phyloP scores from a whole-genome alignment of 2,329 filamentous ascomycete genomes.

The Waltergamsia citrina region DNA sequence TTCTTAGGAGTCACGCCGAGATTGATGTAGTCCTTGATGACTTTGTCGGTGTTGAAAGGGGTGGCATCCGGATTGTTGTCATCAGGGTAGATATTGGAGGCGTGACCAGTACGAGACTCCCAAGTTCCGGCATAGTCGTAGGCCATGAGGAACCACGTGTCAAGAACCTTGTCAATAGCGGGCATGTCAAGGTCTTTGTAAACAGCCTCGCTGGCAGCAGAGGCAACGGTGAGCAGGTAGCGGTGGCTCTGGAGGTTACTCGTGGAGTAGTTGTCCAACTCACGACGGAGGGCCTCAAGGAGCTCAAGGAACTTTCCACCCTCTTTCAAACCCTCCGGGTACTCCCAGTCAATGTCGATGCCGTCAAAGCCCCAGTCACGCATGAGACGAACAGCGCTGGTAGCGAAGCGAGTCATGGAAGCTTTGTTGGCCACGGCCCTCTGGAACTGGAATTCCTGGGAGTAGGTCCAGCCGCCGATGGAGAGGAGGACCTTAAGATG shows the following conservation, averaged over 20 bases:
- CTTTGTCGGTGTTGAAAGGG: slow-evolving; percentile 65
- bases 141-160: slow-evolving; percentile 78
- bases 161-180: slow-evolving; percentile 55
- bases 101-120: slow-evolving; percentile 63
- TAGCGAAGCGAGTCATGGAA: slow-evolving; percentile 62
- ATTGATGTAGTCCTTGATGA: slow-evolving; percentile 59
- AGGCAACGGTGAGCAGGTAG: slow-evolving; percentile 56
- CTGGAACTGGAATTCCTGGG: slow-evolving; percentile 61
- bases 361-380: slow-evolving; percentile 73
- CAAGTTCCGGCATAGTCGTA: slow-evolving; percentile 84
- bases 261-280: slow-evolving; percentile 46
- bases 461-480: slow-evolving; percentile 90
- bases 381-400: slow-evolving; percentile 63
- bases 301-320: slow-evolving; percentile 49
- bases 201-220: slow-evolving; percentile 52
- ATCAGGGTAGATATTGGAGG: slow-evolving; percentile 66
- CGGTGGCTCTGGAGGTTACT: slow-evolving; percentile 31
- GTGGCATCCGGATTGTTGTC: slow-evolving; percentile 50
- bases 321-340: slow-evolving; percentile 44
- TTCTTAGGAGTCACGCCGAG: slow-evolving; percentile 58
- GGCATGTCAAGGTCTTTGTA: slow-evolving; percentile 51
- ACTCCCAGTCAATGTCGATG: slow-evolving; percentile 61
- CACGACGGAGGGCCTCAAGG: slow-evolving; percentile 42
- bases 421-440: slow-evolving; percentile 61
- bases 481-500: slow-evolving; percentile 78